phyloP scores from a whole-genome alignment of 2,329 filamentous ascomycete genomes.

The Sporothrix dimorphospora region DNA sequence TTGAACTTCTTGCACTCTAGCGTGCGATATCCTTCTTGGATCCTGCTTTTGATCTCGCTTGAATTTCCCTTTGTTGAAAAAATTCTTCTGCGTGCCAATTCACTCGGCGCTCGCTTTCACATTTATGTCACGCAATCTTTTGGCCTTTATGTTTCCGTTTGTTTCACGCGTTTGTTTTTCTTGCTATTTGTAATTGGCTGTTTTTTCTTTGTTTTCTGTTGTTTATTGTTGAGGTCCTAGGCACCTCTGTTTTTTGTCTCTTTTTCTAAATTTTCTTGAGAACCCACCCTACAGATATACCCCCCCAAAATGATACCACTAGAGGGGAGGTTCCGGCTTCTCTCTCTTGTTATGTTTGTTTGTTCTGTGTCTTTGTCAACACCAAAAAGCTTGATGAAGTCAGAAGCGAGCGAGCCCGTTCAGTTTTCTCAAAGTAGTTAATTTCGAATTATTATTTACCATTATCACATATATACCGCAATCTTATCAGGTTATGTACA shows the following conservation, averaged over 20 bases:
- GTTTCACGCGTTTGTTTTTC: background rate
- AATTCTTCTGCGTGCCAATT: background rate
- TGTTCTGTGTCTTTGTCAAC: slow-evolving; percentile 9
- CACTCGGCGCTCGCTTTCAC: background rate
- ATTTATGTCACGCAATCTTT: slow-evolving; percentile 7
- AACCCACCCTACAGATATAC: slow-evolving; percentile 24
- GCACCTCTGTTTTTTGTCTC: background rate
- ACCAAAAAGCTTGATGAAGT: background rate
- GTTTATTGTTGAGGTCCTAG: background rate
- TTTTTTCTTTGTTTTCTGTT: background rate
- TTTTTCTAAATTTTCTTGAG: background rate
- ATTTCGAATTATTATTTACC: slow-evolving; percentile 12
- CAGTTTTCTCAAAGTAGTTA: slow-evolving; percentile 19
- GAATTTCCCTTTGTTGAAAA: background rate
- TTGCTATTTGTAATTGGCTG: background rate
- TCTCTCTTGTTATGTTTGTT: slow-evolving; percentile 22
- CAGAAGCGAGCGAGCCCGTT: slow-evolving; percentile 26
- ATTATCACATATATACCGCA: background rate
- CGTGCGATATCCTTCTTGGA: background rate
- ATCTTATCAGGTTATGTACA: background rate
- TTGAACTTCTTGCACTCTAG: background rate
- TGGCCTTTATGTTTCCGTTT: background rate
- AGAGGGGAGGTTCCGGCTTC: slow-evolving; percentile 21
- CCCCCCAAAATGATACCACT: slow-evolving; percentile 28
- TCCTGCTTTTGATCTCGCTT: background rate